Conservation (phyloP, 2,329 filamentous ascomycete genomes). For the Chalaropsis ovoidea region DNA sequence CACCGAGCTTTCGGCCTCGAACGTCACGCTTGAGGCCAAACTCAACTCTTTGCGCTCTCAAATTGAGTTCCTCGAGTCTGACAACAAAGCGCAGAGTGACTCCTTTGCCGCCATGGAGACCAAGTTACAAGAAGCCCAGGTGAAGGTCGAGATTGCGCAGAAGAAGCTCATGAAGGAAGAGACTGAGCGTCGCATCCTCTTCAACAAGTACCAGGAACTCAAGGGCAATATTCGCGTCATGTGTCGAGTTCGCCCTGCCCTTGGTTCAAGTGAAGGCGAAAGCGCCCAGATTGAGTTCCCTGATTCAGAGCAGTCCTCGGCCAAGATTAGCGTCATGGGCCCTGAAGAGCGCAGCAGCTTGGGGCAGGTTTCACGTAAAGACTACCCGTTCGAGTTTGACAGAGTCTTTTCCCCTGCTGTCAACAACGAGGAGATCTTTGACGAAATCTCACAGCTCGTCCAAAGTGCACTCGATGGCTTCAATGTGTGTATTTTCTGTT, state of each 20-base stretch:
- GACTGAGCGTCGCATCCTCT: conserved; percentile 77
- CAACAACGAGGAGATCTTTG: conserved; percentile 79
- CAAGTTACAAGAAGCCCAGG: conserved; percentile 66
- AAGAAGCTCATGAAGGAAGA: conserved; percentile 86
- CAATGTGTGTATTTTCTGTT: conserved; percentile 98
- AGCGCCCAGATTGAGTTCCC: conserved; percentile 70
- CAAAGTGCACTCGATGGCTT: conserved; percentile 95
- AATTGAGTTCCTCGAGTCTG: conserved; percentile 81
- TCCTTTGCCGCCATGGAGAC: conserved; percentile 74
- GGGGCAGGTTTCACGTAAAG: conserved; percentile 64
- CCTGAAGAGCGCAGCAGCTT: conserved; percentile 76
- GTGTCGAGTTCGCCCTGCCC: conserved; percentile 77
- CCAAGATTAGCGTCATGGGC: conserved; percentile 74
- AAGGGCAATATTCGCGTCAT: conserved; percentile 98
- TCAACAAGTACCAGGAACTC: conserved; percentile 95
- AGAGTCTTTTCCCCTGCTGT: conserved; percentile 73
- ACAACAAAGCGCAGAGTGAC: conserved; percentile 78
- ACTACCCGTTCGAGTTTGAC: conserved; percentile 81
- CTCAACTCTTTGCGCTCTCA: conserved; percentile 68
- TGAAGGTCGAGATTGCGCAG: conserved; percentile 57
- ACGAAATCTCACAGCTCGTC: conserved; percentile 91
- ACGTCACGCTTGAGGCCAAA: conserved; percentile 60
- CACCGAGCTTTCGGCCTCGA: conserved; percentile 50
- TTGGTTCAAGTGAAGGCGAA: conserved; percentile 49
- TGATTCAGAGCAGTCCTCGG: conserved; percentile 63